Evolutionary conservation across 768 basidiomycete species (phyloP).

Genomic region (Daedaleopsis nitida): DNA sequence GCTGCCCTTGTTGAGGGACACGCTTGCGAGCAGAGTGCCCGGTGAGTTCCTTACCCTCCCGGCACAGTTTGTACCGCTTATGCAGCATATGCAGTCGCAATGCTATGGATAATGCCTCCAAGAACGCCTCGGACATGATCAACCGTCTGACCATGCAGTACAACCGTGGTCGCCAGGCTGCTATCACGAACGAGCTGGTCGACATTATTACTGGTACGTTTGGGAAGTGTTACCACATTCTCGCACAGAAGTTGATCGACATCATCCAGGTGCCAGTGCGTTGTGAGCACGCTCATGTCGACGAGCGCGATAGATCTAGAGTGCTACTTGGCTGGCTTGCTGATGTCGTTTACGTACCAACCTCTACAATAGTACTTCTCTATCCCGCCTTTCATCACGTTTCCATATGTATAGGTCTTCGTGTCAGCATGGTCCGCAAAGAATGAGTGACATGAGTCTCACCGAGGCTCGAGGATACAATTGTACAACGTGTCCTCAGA

Average conservation of each 20-base stretch:
- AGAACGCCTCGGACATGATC: constrained; percentile 98
- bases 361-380: constrained; percentile 14
- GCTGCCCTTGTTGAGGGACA: constrained; percentile 93
- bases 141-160: constrained; percentile 85
- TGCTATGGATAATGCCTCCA: constrained; percentile 99
- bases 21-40: constrained; percentile 92
- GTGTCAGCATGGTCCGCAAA: not conserved
- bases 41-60: constrained; percentile 46
- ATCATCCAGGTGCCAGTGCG: constrained; percentile 47
- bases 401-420: not conserved
- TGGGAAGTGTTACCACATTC: not conserved
- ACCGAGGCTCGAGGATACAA: not conserved
- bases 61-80: not conserved
- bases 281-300: constrained; percentile 28
- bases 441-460: constrained; percentile 1
- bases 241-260: not conserved
- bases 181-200: constrained; percentile 94
- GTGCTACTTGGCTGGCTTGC: constrained; percentile 2
- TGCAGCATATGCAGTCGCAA: constrained; percentile 63
- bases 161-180: constrained; percentile 98
- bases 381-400: not conserved
- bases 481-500: not conserved
- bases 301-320: constrained; percentile 14
- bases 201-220: constrained; percentile 86
- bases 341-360: constrained; percentile 10